Conservation (phyloP, 371 early-diverging fungal genomes). For the Zychaea mexicana region DNA sequence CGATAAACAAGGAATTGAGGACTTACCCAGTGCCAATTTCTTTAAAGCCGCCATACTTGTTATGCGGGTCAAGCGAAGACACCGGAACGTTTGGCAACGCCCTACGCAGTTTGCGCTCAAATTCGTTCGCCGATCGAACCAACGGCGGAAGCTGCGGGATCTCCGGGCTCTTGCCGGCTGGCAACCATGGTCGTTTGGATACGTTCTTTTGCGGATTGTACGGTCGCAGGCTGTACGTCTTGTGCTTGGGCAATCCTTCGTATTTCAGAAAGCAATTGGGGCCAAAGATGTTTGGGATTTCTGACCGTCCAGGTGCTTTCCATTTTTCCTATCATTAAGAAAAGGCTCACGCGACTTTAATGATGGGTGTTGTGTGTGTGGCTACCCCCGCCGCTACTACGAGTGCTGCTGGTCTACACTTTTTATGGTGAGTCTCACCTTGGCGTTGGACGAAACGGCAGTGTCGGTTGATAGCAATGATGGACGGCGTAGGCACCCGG, state of each 20-base stretch:
- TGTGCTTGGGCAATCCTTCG: conserved; percentile 28
- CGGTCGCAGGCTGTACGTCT: conserved; percentile 29
- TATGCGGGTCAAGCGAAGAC: conserved; percentile 36
- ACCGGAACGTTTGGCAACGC: conserved; percentile 35
- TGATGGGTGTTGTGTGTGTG: neutral
- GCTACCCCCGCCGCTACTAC: too few relatives aligned
- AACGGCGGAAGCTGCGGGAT: conserved; percentile 51
- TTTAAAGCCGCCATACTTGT: conserved; percentile 36
- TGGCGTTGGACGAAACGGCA: neutral
- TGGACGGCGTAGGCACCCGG: conserved; percentile 35
- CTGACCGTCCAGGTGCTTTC: conserved; percentile 48
- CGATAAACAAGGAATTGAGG: too few relatives aligned
- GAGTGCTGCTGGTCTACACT: too few relatives aligned
- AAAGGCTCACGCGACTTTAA: too few relatives aligned
- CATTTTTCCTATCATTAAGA: conserved; percentile 30
- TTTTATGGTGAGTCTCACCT: conserved; percentile 1
- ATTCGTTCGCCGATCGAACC: conserved; percentile 39
- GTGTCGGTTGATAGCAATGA: conserved; percentile 12
- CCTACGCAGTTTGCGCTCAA: conserved; percentile 45
- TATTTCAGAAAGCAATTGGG: conserved; percentile 44
- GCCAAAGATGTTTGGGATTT: conserved; percentile 52
- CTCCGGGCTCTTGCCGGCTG: conserved; percentile 34
- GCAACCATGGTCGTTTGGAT: conserved; percentile 47
- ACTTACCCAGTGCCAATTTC: conserved; percentile 50
- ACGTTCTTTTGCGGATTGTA: conserved; percentile 39